Conservation (phyloP, 2,329 filamentous ascomycete genomes). For the Colletotrichum tamarilloi region DNA sequence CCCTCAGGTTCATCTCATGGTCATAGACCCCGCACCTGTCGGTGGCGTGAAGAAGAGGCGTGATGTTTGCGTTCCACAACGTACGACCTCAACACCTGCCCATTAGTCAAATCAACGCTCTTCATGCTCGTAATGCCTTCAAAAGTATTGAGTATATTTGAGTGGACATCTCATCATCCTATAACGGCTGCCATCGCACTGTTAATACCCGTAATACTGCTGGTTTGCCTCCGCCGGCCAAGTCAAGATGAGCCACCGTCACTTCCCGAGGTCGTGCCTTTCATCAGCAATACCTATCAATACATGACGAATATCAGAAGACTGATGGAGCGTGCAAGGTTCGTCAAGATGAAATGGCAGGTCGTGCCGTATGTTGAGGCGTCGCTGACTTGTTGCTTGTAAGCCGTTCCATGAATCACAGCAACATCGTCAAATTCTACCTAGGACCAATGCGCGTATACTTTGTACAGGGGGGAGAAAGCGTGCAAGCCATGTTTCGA, state of each 20-base stretch:
- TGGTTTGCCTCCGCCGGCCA: not conserved
- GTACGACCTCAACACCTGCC: not conserved
- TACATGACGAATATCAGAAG: slow-evolving; percentile 32
- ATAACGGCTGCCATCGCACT: not conserved
- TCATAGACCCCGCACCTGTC: not conserved
- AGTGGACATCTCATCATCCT: not conserved
- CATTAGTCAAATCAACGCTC: not conserved
- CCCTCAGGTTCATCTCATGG: not conserved
- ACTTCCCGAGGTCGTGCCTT: slow-evolving; percentile 34
- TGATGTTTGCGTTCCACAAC: not conserved
- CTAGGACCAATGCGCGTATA: slow-evolving; percentile 34
- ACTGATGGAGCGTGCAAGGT: slow-evolving; percentile 34
- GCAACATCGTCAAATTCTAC: slow-evolving; percentile 28
- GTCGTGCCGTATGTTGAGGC: not conserved
- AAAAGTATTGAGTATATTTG: not conserved
- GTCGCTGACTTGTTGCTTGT: not conserved
- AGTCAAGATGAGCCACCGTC: slow-evolving; percentile 17
- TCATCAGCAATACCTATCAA: slow-evolving; percentile 36
- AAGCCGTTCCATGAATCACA: slow-evolving; percentile 12
- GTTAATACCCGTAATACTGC: not conserved
- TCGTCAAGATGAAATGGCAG: not conserved
- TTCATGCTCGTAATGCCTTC: not conserved
- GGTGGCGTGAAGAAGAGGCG: not conserved
- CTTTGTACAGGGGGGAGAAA: slow-evolving; percentile 31
- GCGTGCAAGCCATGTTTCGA: slow-evolving; percentile 36